Evolutionary conservation across 768 basidiomycete genomes (phyloP).

Genomic region (Sarcodon sp.): DNA sequence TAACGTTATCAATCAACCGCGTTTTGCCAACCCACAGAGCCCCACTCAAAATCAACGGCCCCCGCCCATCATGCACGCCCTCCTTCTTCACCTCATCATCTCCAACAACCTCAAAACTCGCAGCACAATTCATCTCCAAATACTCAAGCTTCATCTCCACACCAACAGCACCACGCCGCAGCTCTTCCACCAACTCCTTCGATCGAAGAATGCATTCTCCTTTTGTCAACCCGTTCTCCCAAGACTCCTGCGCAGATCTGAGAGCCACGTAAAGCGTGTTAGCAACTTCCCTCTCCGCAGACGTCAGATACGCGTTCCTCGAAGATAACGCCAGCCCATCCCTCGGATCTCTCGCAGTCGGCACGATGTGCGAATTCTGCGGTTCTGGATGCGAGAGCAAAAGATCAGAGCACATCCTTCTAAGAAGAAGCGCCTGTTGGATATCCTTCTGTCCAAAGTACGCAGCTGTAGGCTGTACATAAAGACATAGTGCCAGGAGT

Average conservation of each 20-base stretch:
- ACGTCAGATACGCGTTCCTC: slow-evolving; percentile 72
- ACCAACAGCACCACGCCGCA: slow-evolving; percentile 9
- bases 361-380: slow-evolving; percentile 71
- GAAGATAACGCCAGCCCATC: slow-evolving; percentile 81
- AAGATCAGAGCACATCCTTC: slow-evolving; percentile 66
- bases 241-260: slow-evolving; percentile 36
- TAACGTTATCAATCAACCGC: slow-evolving; percentile 85
- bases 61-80: slow-evolving; percentile 12
- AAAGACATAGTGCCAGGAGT: slow-evolving; percentile 1
- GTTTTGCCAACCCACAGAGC: slow-evolving; percentile 81
- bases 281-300: slow-evolving; percentile 54
- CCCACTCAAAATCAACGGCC: slow-evolving; percentile 64
- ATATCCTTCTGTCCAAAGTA: slow-evolving; percentile 99
- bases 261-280: slow-evolving; percentile 60
- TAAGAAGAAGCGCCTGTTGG: slow-evolving; percentile 84
- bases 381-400: slow-evolving; percentile 68
- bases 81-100: slow-evolving; percentile 12
- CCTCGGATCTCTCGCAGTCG: slow-evolving; percentile 47
- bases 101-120: slow-evolving; percentile 55
- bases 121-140: slow-evolving; percentile 76
- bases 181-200: slow-evolving; percentile 21
- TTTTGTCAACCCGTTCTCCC: slow-evolving; percentile 39
- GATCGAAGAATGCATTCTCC: slow-evolving; percentile 34
- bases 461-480: slow-evolving; percentile 65
- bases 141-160: slow-evolving; percentile 69